These are phyloP conservation scores for Pestalotiopsis sp. DNA, from an alignment of 2,329 filamentous ascomycete genomes.

Conservation along the genomic window DNA sequence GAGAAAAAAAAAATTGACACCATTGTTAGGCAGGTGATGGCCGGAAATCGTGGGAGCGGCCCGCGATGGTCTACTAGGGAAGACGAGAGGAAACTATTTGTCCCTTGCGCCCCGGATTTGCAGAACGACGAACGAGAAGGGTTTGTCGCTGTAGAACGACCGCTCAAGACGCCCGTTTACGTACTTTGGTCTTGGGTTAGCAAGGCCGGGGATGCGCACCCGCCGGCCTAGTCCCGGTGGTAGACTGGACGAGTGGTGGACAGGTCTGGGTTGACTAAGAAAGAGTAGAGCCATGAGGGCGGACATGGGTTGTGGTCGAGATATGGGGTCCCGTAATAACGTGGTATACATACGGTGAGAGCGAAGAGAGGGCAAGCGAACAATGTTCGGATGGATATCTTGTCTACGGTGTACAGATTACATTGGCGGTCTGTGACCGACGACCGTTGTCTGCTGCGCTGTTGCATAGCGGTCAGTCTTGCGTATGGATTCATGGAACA, in stretches of 20 bases:
- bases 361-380: neutral
- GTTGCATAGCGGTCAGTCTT: neutral
- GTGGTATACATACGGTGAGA: neutral
- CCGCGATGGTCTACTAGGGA: slow-evolving; percentile 11
- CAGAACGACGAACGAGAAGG: neutral
- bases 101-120: slow-evolving; percentile 10
- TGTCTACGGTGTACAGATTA: neutral
- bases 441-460: neutral
- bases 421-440: neutral
- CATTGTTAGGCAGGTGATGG: neutral
- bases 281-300: neutral
- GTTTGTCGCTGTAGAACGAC: neutral
- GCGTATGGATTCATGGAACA: neutral
- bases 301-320: neutral
- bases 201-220: slow-evolving; percentile 8
- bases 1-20: neutral
- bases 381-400: neutral
- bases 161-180: slow-evolving; percentile 9
- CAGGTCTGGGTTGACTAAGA: neutral
- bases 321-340: neutral
- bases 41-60: slow-evolving; percentile 8
- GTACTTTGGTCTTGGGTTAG: slow-evolving; percentile 5
- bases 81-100: neutral
- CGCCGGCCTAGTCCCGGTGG: neutral
- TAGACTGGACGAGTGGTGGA: neutral